These are phyloP conservation scores for Aristolochia fimbriata DNA, from an alignment of 164 flowering plant species.

Conservation along the genomic window DNA sequence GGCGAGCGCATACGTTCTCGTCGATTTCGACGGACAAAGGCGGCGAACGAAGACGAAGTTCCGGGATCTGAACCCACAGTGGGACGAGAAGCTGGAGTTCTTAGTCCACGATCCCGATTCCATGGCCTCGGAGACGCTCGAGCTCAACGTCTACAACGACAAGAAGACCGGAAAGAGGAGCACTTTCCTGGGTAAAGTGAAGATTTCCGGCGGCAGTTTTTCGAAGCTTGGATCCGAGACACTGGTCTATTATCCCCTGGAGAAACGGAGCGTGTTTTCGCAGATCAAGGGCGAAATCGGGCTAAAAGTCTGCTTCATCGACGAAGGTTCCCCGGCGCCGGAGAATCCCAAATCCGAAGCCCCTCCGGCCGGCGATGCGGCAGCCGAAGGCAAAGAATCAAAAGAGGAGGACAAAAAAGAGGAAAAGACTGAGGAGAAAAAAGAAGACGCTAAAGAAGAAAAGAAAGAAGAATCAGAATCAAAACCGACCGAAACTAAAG, in stretches of 20 bases:
- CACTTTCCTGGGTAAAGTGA: constrained; percentile 79
- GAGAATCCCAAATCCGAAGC: constrained; percentile 6
- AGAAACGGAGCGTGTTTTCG: constrained; percentile 88
- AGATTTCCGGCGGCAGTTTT: constrained; percentile 49
- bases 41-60: constrained; percentile 66
- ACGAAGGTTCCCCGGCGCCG: constrained; percentile 35
- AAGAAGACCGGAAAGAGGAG: constrained; percentile 58
- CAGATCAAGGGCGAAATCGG: constrained; percentile 93
- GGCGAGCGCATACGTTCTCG: constrained; percentile 71
- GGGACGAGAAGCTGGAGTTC: constrained; percentile 87
- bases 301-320: constrained; percentile 49
- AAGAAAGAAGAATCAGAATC: constrained; percentile 20
- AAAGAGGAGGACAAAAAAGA: constrained; percentile 13
- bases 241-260: constrained; percentile 77
- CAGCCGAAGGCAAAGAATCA: constrained; percentile 8
- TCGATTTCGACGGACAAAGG: constrained; percentile 81
- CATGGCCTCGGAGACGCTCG: constrained; percentile 52
- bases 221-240: constrained; percentile 36
- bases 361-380: constrained; percentile 8
- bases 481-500: constrained; percentile 3
- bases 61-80: constrained; percentile 79
- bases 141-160: constrained; percentile 70
- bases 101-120: constrained; percentile 47
- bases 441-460: constrained; percentile 21
- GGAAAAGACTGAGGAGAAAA: constrained; percentile 24